Evolutionary conservation across 768 basidiomycete species (phyloP).

Genomic region (Calocera cornea): DNA sequence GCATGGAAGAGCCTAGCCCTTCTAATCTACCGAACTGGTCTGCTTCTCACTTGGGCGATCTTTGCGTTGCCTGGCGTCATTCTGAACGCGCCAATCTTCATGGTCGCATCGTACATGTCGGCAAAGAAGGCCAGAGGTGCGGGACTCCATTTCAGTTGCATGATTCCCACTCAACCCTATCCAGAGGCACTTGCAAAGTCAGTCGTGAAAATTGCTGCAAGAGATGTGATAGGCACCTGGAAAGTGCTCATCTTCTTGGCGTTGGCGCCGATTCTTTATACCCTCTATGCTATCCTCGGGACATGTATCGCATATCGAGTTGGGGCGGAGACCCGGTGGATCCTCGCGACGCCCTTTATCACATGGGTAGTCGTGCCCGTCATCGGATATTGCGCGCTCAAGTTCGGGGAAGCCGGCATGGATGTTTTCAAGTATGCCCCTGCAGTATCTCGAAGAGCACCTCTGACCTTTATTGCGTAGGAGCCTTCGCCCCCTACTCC

Average conservation of each 20-base stretch:
- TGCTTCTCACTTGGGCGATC: constrained; percentile 67
- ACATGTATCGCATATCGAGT: constrained; percentile 57
- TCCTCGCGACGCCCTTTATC: constrained; percentile 61
- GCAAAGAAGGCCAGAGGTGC: constrained; percentile 76
- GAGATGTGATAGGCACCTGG: constrained; percentile 96
- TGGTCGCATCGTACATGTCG: constrained; percentile 78
- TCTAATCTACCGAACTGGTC: constrained; percentile 63
- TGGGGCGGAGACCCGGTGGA: constrained; percentile 46
- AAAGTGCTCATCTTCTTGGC: constrained; percentile 89
- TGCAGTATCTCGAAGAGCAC: neutral
- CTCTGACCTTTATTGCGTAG: constrained; percentile 34
- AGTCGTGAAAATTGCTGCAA: constrained; percentile 85
- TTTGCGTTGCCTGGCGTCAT: constrained; percentile 84
- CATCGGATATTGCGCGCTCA: constrained; percentile 84
- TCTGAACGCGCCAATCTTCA: constrained; percentile 85
- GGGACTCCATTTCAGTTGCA: constrained; percentile 5
- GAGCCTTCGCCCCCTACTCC: constrained; percentile 76
- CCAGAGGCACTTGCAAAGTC: constrained; percentile 92
- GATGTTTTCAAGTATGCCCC: constrained; percentile 82
- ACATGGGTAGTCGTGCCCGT: constrained; percentile 64
- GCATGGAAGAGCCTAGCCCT: constrained; percentile 78
- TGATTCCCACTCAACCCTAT: neutral
- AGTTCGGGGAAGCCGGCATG: constrained; percentile 96
- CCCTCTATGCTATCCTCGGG: constrained; percentile 68
- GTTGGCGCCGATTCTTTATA: constrained; percentile 75